Conservation (phyloP, 352 stramenopile genomes). For the Pythium guiyangense region DNA sequence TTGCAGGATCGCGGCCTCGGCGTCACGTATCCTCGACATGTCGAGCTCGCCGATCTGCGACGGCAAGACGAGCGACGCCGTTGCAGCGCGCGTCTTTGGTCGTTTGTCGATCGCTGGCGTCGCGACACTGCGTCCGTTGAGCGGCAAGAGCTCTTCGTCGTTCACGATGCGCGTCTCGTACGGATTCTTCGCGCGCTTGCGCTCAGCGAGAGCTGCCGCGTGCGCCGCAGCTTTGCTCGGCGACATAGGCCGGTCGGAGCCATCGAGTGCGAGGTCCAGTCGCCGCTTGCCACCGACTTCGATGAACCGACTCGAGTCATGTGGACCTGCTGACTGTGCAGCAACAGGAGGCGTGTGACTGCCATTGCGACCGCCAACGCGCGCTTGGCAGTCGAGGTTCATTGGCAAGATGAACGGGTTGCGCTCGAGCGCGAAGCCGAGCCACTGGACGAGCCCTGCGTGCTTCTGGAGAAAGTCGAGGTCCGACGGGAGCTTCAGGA, state of each 20-base stretch:
- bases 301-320: conserved; percentile 37
- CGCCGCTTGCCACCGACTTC: conserved; percentile 57
- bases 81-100: conserved; percentile 4
- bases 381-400: conserved; percentile 55
- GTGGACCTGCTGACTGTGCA: no score
- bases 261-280: not conserved
- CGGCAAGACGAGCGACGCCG: conserved; percentile 20
- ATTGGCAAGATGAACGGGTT: conserved; percentile 89
- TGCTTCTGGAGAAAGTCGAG: conserved; percentile 88
- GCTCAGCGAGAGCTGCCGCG: conserved; percentile 38
- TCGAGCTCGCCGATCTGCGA: conserved; percentile 84
- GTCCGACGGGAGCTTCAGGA: conserved; percentile 88
- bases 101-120: conserved; percentile 9
- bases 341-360: not conserved
- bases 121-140: conserved; percentile 8
- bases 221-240: conserved; percentile 2
- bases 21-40: conserved; percentile 70
- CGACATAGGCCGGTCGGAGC: conserved; percentile 6
- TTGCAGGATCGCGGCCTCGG: conserved; percentile 55
- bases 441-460: conserved; percentile 67
- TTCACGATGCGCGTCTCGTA: conserved; percentile 87
- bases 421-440: conserved; percentile 76
- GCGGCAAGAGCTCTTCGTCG: conserved; percentile 69
- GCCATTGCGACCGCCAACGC: not conserved
- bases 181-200: conserved; percentile 60